Evolutionary conservation across 2,329 filamentous ascomycete species (phyloP), one percentile per base, ranked within the genome.

Genomic region (Thielaviopsis musarum): DNA sequence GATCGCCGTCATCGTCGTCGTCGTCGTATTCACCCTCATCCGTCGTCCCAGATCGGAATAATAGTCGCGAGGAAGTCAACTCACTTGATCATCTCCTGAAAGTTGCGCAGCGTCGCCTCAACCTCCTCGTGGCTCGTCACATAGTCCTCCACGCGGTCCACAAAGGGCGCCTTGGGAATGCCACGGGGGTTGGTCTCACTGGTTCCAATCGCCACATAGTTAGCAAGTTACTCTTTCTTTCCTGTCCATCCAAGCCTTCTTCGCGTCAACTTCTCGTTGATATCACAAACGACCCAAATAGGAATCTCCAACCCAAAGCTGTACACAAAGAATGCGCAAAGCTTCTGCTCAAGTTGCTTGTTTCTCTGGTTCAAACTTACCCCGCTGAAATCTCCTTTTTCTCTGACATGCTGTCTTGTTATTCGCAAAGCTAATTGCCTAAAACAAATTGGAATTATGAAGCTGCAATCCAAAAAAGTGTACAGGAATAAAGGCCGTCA

Each of bases 71-170:
- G 1, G 38, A 10, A 63, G 52, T 26, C 15, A 61, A 74, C 79
- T 71, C 78, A 93, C 87, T 87, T 88, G 65, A 94, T 94, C 88
- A 94, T 93, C 75, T 94, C 88, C 69, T 91, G 88, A 70, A 94
- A 94, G 70, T 80, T 89, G 68, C 86, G 84, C 67, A 94, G 76
- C 17, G 87, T 91, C 53, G 79, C 76, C 69, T 94, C 88, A 65
- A 93, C 88, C 67, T 94, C 87, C 45, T 81, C 81, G 59, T 87
- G 81, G 51, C 85, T 82, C 52, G 85, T 77, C 61, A 93, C 85
- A 75, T 91, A 94, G 73, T 94, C 88, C 70, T 94, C 88, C 63
- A 93, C 87, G 66, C 85, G 87, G 72, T 93, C 87, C 68, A 93
- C 87, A 70, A 93, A 93, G 5, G 88, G 88, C 64, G 88, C 88